Percentiles rank a stretch among this genome's conserved stretches.
Conservation (phyloP, 1,139 yeast species). For the Zygosaccharomyces sapae region DNA sequence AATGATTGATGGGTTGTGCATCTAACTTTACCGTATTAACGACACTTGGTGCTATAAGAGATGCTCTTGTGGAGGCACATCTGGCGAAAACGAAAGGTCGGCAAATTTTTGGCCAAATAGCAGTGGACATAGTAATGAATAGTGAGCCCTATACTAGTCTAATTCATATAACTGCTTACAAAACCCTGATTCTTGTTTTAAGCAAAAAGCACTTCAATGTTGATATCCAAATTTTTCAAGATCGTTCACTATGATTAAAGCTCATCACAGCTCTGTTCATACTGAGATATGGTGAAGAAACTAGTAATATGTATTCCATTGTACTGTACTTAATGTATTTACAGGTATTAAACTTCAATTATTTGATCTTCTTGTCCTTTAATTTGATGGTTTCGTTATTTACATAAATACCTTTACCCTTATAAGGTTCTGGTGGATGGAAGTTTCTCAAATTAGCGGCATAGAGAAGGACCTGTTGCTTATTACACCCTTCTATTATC, state of each 20-base stretch:
- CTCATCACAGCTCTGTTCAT: background rate
- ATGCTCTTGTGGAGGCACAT: conserved; percentile 17
- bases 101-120: conserved; percentile 8
- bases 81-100: conserved; percentile 7
- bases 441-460: conserved; percentile 84
- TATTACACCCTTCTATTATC: conserved; percentile 79
- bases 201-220: background rate
- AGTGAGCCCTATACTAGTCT: background rate
- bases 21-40: conserved; percentile 15
- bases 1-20: conserved; percentile 48
- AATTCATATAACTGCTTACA: too few relatives aligned
- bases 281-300: too few relatives aligned
- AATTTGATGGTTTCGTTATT: conserved; percentile 86
- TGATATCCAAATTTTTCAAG: conserved; percentile 4
- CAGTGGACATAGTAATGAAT: conserved; percentile 4
- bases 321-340: conserved; percentile 2
- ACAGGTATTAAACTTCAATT: conserved; percentile 9
- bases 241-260: conserved; percentile 6
- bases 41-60: conserved; percentile 28
- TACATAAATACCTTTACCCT: conserved; percentile 95
- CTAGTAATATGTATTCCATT: too few relatives aligned
- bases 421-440: conserved; percentile 97
- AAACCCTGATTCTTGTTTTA: too few relatives aligned
- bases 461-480: conserved; percentile 80
- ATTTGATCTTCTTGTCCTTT: conserved; percentile 91